A percentile compares a stretch with the other conserved stretches of the same genome.
phyloP scores from a whole-genome alignment of 306 rosid species.

The Erythrophleum fordii region DNA sequence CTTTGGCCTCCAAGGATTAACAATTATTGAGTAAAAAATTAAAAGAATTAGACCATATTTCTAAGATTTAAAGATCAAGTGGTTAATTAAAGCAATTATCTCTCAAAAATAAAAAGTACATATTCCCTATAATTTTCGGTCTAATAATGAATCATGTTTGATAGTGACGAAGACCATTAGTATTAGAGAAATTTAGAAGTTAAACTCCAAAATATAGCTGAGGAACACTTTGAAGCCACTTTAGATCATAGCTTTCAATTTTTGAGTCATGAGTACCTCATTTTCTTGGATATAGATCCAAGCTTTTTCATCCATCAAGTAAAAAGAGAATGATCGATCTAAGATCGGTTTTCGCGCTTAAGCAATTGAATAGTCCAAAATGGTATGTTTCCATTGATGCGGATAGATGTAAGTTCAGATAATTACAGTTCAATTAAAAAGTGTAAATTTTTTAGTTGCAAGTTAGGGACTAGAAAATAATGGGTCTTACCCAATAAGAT shows the following conservation, averaged over 20 bases:
- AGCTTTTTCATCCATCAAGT: slow-evolving; percentile 44
- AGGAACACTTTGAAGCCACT: slow-evolving; percentile 55
- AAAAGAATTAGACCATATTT: too few relatives aligned
- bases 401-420: slow-evolving; percentile 21
- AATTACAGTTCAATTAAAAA: neutral
- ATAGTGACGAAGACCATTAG: too few relatives aligned
- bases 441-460: neutral
- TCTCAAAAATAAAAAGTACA: too few relatives aligned
- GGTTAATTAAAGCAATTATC: too few relatives aligned
- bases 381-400: slow-evolving; percentile 42
- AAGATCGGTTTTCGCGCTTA: slow-evolving; percentile 59
- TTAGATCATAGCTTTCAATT: slow-evolving; percentile 50
- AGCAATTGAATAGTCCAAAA: slow-evolving; percentile 57
- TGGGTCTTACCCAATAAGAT: neutral
- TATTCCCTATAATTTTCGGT: too few relatives aligned
- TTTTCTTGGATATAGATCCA: slow-evolving; percentile 36
- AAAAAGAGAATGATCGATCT: slow-evolving; percentile 20
- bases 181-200: too few relatives aligned
- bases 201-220: too few relatives aligned
- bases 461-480: neutral
- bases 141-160: too few relatives aligned
- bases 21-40: too few relatives aligned
- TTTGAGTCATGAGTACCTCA: slow-evolving; percentile 34
- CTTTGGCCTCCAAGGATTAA: too few relatives aligned
- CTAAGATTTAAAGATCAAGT: too few relatives aligned